Percentiles rank a stretch among this genome's conserved stretches.
These are phyloP conservation scores for Puccinia triticina DNA, from an alignment of 1,284 basidiomycete species.

Conservation along the genomic window DNA sequence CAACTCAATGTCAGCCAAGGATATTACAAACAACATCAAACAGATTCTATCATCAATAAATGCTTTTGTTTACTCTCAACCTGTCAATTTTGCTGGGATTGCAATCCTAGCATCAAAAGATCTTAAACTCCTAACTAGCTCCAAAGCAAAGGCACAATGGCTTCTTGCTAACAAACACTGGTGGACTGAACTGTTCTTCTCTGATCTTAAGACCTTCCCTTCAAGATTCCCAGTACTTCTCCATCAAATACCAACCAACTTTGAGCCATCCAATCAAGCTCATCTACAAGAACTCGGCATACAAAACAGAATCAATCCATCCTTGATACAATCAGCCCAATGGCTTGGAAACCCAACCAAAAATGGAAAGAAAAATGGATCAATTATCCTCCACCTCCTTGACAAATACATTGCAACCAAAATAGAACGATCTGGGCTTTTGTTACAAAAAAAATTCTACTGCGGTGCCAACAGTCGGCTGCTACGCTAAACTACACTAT, in stretches of 20 bases:
- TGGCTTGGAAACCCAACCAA: neutral
- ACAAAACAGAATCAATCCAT: neutral
- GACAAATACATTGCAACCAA: neutral
- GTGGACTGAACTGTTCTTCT: neutral
- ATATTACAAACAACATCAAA: neutral
- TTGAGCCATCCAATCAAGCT: neutral
- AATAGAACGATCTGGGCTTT: neutral
- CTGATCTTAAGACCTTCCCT: neutral
- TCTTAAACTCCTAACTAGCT: neutral
- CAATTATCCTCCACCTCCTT: neutral
- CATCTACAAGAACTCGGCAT: neutral
- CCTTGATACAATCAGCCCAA: neutral
- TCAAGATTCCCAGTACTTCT: neutral
- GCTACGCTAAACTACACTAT: no score
- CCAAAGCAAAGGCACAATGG: neutral
- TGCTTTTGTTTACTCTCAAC: neutral
- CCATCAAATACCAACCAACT: neutral
- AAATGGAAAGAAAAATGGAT: constrained; percentile 11
- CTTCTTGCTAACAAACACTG: neutral
- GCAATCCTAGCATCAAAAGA: constrained; percentile 1
- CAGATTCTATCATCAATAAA: neutral
- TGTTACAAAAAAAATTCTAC: neutral
- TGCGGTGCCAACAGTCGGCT: no score
- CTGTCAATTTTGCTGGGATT: neutral
- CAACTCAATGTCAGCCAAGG: neutral